Evolutionary conservation across 2,329 filamentous ascomycete species (phyloP).

Genomic region (Hirsutella rhossiliensis): DNA sequence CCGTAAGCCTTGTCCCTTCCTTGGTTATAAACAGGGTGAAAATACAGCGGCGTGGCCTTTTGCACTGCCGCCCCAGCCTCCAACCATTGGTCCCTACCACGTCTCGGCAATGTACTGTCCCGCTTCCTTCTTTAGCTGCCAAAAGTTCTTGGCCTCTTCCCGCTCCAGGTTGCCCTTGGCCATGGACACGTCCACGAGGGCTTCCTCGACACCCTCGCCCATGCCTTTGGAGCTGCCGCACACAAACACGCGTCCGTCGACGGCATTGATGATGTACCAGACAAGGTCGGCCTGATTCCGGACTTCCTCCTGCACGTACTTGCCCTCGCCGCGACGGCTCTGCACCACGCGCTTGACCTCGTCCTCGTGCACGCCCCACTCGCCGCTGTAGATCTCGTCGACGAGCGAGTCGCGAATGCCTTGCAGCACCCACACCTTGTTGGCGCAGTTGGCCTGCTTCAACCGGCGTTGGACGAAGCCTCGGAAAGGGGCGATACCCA

Average conservation of each 20-base stretch:
- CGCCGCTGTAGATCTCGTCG: constrained; percentile 92
- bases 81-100: constrained; percentile 30
- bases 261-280: constrained; percentile 91
- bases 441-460: constrained; percentile 89
- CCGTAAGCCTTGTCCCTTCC: no score
- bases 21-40: no score
- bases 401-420: constrained; percentile 87
- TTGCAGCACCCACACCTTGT: constrained; percentile 96
- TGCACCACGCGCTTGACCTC: constrained; percentile 76
- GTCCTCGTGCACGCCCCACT: constrained; percentile 88
- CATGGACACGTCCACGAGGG: constrained; percentile 84
- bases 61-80: no score
- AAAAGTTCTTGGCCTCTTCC: constrained; percentile 77
- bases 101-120: constrained; percentile 91
- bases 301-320: constrained; percentile 96
- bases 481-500: constrained; percentile 93
- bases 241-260: constrained; percentile 94
- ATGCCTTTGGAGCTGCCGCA: constrained; percentile 93
- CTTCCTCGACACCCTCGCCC: constrained; percentile 89
- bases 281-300: constrained; percentile 86
- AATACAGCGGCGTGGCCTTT: no score
- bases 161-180: constrained; percentile 76
- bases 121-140: constrained; percentile 80
- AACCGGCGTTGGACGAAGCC: constrained; percentile 92
- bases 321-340: constrained; percentile 62